These are phyloP conservation scores for Claviceps paspali DNA, from an alignment of 2,329 filamentous ascomycete genomes.

Conservation along the genomic window DNA sequence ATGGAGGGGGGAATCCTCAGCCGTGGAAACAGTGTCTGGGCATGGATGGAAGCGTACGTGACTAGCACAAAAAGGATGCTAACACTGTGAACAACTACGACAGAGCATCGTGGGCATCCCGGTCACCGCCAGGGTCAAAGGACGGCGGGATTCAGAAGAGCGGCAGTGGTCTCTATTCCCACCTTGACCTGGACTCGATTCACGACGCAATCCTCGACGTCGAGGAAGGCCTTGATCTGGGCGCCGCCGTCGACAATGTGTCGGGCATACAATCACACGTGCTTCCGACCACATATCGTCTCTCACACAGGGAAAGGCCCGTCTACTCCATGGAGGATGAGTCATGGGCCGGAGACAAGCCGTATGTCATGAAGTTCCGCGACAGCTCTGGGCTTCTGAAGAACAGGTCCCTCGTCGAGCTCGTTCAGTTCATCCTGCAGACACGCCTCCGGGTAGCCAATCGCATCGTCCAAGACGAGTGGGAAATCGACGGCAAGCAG, in stretches of 20 bases:
- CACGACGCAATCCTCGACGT: conserved; percentile 20
- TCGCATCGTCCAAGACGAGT: conserved; percentile 17
- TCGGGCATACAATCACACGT: conserved; percentile 3
- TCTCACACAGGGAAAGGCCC: conserved; percentile 2
- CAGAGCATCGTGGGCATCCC: conserved; percentile 2
- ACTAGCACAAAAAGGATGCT: neutral
- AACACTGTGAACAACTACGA: neutral
- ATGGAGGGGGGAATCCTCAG: no score
- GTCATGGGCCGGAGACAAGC: conserved; percentile 6
- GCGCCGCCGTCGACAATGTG: conserved; percentile 3
- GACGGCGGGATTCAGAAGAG: conserved; percentile 3
- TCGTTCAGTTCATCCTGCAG: conserved; percentile 16
- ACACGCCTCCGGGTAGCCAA: conserved; percentile 16
- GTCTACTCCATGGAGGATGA: conserved; percentile 6
- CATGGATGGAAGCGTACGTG: no score
- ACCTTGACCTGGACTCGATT: conserved; percentile 20
- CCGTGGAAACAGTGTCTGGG: no score
- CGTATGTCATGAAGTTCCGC: conserved; percentile 13
- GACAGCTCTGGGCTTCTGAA: conserved; percentile 12
- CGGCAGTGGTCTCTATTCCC: conserved; percentile 17
- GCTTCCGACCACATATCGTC: conserved; percentile 3
- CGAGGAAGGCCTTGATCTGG: conserved; percentile 10
- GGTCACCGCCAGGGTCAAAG: conserved; percentile 7
- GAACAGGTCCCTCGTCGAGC: conserved; percentile 14
- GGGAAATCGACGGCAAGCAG: conserved; percentile 13